phyloP scores from a whole-genome alignment of 2,329 filamentous ascomycete genomes.

The Microsporum audouinii region DNA sequence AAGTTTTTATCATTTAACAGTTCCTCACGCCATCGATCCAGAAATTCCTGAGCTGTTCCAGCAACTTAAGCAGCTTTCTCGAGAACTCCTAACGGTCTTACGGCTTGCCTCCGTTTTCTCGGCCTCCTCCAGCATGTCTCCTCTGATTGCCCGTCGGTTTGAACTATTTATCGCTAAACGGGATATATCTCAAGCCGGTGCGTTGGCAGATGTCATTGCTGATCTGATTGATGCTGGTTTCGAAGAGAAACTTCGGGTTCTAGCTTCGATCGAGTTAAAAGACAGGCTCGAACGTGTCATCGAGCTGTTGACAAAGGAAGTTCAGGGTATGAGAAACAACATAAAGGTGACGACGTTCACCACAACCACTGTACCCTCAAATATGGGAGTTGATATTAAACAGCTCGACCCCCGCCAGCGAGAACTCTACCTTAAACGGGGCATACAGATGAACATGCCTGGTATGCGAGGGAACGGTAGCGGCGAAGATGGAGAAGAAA shows the following conservation, averaged over 20 bases:
- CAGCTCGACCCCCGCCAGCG: conserved; percentile 40
- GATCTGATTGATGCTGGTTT: conserved; percentile 79
- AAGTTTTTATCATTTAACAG: conserved; percentile 14
- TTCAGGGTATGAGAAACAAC: conserved; percentile 72
- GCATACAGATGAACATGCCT: conserved; percentile 37
- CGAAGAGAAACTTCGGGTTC: conserved; percentile 79
- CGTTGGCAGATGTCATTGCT: conserved; percentile 90
- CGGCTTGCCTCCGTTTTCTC: conserved; percentile 76
- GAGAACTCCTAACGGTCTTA: conserved; percentile 74
- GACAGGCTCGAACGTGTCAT: conserved; percentile 70
- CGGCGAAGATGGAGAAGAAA: conserved; percentile 51
- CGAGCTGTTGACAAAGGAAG: conserved; percentile 70
- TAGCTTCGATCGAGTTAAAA: conserved; percentile 69
- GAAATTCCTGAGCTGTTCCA: conserved; percentile 61
- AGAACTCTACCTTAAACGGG: conserved; percentile 33
- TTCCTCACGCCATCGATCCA: conserved; percentile 43
- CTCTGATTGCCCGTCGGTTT: conserved; percentile 72
- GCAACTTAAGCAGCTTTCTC: conserved; percentile 70
- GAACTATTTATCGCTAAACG: conserved; percentile 80
- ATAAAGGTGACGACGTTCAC: conserved; percentile 73
- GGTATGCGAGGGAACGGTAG: conserved; percentile 29
- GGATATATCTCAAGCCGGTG: conserved; percentile 67
- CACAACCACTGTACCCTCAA: conserved; percentile 51
- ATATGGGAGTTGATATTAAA: conserved; percentile 46
- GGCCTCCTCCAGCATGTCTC: conserved; percentile 60